Percentiles rank a stretch among this genome's conserved stretches.
Evolutionary conservation across 2,329 filamentous ascomycete genomes (phyloP).

Genomic region (Epichloe brachyelytri): DNA sequence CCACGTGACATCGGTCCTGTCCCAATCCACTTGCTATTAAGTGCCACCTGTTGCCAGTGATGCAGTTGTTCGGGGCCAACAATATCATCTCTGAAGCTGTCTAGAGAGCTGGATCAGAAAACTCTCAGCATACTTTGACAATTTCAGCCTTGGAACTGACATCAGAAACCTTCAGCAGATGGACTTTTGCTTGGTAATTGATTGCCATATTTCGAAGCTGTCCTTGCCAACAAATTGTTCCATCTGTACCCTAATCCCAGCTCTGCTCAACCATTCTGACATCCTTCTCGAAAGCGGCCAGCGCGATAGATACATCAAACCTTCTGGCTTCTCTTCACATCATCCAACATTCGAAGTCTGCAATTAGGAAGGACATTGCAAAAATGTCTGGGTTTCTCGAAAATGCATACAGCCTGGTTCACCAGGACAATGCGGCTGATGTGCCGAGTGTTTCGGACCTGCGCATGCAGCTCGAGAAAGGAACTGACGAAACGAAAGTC

Average conservation of each 20-base stretch:
- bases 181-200: background rate
- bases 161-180: background rate
- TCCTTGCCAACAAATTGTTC: background rate
- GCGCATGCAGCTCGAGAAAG: conserved; percentile 86
- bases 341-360: background rate
- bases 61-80: background rate
- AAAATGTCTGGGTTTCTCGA: conserved; percentile 89
- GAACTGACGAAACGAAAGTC: conserved; percentile 81
- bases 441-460: conserved; percentile 83
- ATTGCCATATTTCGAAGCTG: background rate
- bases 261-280: background rate
- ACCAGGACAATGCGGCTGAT: conserved; percentile 93
- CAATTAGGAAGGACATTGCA: conserved; percentile 4
- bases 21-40: conserved; percentile 1
- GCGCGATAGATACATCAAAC: background rate
- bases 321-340: background rate
- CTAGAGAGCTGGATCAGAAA: conserved; percentile 9
- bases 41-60: conserved; percentile 5
- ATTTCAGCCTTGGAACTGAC: conserved; percentile 16
- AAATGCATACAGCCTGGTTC: conserved; percentile 89
- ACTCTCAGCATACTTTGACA: conserved; percentile 16
- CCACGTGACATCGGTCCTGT: conserved; percentile 3
- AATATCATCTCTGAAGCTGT: conserved; percentile 10
- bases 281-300: background rate
- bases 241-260: background rate